Percentiles rank a stretch among this genome's conserved stretches.
Evolutionary conservation across 371 early-diverging fungal genomes (phyloP).

Genomic region (Homolaphlyctis polyrhiza): DNA sequence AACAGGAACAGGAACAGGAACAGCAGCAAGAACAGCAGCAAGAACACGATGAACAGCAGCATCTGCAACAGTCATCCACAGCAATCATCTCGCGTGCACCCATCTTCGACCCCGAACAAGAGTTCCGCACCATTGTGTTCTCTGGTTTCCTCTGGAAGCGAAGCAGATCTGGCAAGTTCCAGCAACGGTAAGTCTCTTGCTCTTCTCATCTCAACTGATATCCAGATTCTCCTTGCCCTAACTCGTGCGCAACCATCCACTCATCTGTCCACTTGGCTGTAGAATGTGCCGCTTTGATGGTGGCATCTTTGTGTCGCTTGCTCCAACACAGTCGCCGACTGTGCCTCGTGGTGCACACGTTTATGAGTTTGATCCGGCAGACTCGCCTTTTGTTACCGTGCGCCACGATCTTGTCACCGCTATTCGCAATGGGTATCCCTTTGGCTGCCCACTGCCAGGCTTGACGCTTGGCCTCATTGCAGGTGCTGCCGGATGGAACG

Average conservation of each 20-base stretch:
- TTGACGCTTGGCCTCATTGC: neutral
- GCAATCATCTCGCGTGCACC: neutral
- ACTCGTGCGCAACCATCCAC: too few species aligned
- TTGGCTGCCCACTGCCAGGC: neutral
- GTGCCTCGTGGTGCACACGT: neutral
- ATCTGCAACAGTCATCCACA: neutral
- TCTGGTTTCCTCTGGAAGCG: neutral
- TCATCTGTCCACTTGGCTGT: too few species aligned
- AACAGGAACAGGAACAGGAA: neutral
- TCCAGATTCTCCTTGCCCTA: too few species aligned
- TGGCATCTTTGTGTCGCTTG: neutral
- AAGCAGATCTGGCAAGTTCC: neutral
- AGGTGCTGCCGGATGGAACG: neutral
- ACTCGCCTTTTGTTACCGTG: neutral
- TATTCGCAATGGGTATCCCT: neutral
- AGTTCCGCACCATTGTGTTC: neutral
- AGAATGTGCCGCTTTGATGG: conserved; percentile 3
- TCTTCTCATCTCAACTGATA: too few species aligned
- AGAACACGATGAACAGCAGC: neutral
- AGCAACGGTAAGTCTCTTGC: neutral
- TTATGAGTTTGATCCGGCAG: neutral
- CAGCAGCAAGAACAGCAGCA: neutral
- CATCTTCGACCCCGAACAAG: neutral
- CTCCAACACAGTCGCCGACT: neutral
- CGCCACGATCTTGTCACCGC: neutral